Evolutionary conservation across 2,329 filamentous ascomycete genomes (phyloP).

Genomic region (Ceratocystis ficicola): DNA sequence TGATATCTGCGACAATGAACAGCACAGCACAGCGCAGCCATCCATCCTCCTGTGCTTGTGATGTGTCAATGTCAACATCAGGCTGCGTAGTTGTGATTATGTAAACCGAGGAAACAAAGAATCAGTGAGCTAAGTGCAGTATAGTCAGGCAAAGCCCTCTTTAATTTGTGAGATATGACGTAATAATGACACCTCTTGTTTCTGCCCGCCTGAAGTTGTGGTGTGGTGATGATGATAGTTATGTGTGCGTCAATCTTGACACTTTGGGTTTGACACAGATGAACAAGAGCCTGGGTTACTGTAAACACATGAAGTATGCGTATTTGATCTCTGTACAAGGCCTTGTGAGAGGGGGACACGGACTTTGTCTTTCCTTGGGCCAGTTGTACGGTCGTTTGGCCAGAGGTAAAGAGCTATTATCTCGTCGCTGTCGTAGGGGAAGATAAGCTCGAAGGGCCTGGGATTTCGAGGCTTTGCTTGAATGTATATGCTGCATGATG

Average conservation of each 20-base stretch:
- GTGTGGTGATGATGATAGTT: background rate
- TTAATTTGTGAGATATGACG: background rate
- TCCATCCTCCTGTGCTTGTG: background rate
- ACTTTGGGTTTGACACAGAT: background rate
- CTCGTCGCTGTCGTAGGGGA: too few relatives aligned
- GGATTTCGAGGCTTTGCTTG: too few relatives aligned
- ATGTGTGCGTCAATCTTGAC: background rate
- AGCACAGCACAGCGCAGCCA: background rate
- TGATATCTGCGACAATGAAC: too few relatives aligned
- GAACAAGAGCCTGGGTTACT: background rate
- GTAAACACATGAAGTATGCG: background rate
- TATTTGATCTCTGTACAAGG: background rate
- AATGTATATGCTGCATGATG: too few relatives aligned
- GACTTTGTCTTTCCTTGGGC: background rate
- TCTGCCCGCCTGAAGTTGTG: background rate
- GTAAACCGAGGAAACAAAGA: background rate
- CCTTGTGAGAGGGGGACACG: background rate
- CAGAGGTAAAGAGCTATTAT: background rate
- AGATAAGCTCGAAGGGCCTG: too few relatives aligned
- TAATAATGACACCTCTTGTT: background rate
- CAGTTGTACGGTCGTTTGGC: background rate
- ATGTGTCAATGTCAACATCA: conserved; percentile 2
- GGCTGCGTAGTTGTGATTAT: background rate
- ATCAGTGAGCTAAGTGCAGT: background rate
- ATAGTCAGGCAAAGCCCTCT: too few relatives aligned